Evolutionary conservation across 345 rosid genomes (phyloP), one percentile per base, ranked within the genome.

Genomic region (Turnera subulata): DNA sequence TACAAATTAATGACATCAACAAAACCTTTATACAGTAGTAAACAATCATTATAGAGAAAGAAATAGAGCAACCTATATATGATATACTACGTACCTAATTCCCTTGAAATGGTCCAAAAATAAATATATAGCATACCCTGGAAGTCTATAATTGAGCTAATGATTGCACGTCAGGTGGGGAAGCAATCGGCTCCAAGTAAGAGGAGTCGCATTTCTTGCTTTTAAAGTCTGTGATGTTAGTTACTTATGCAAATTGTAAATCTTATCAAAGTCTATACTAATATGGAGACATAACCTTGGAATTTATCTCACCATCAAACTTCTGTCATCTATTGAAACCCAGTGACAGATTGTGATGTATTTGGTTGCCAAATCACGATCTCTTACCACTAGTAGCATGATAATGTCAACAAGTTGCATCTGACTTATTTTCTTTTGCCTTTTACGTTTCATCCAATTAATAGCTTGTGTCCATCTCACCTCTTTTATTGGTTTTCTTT

Each of bases 311-410:
- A 38, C 24, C 56, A 60, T 33, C 33, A 15, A n/a, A 11, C n/a
- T 38, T 26, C 29, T 21, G 2, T 59, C 49, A 11, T 49, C 25
- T 59, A 11, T 49, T 42, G 50, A 40, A 9, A 37, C 42, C 40
- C 1, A 1, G 16, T 21, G 26, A 1, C 5, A 49, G 29, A 21
- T 2, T 8, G 24, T 6, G 17, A 21, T 10, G 23, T 10, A 8
- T n/a, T 55, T 11, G 22, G 40, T 39, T 63, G 53, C 39, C 37
- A 46, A 44, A 44, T 62, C 46, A 23, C 33, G 4, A 8, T 29
- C 35, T 42, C 24, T 50, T 29, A 14, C 6, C 6, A 12, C 23
- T 19, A 26, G 10, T 5, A 19, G 17, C 11, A 45, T 2, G 10
- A 26, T 12, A 10, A 2, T 19, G 19, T 21, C 8, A 8, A 29